These are phyloP conservation scores for Kwoniella heveanensis DNA, from an alignment of 768 basidiomycete species.

Conservation along the genomic window DNA sequence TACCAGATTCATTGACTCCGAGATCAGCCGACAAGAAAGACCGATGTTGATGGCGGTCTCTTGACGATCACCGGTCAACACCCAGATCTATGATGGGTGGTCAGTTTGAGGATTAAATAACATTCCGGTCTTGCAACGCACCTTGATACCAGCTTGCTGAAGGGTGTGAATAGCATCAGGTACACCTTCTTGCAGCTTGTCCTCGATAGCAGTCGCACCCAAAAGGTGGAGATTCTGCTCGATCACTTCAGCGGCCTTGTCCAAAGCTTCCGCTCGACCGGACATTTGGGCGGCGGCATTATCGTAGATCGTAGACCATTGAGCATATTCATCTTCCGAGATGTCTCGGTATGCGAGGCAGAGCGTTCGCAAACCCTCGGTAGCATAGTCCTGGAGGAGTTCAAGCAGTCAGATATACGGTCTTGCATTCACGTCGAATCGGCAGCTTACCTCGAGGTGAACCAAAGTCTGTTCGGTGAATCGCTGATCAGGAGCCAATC, in stretches of 20 bases:
- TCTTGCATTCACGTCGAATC: constrained; percentile 19
- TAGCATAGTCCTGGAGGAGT: constrained; percentile 91
- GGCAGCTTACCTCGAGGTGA: constrained; percentile 77
- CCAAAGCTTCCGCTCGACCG: constrained; percentile 90
- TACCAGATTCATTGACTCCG: constrained; percentile 97
- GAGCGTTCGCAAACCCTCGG: constrained; percentile 93
- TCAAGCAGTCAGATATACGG: too few species aligned
- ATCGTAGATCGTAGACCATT: constrained; percentile 85
- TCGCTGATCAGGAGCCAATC: constrained; percentile 76
- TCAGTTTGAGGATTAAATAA: background rate
- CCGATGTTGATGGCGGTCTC: constrained; percentile 99
- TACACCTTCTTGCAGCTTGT: constrained; percentile 97
- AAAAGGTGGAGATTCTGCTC: constrained; percentile 90
- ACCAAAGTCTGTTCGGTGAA: constrained; percentile 76
- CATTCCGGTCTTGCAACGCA: constrained; percentile 36
- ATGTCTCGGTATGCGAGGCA: constrained; percentile 94
- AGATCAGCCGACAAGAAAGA: constrained; percentile 92
- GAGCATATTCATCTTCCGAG: constrained; percentile 81
- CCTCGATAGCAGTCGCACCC: constrained; percentile 97
- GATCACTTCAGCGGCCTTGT: constrained; percentile 90
- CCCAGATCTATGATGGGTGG: constrained; percentile 71
- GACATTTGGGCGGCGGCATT: constrained; percentile 88
- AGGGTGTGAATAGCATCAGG: constrained; percentile 97
- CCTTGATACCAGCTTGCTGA: constrained; percentile 98
- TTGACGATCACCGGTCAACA: constrained; percentile 94